Evolutionary conservation across 2,329 filamentous ascomycete species (phyloP), one percentile per base, ranked within the genome.

Genomic region (Hypoxylon sp.): DNA sequence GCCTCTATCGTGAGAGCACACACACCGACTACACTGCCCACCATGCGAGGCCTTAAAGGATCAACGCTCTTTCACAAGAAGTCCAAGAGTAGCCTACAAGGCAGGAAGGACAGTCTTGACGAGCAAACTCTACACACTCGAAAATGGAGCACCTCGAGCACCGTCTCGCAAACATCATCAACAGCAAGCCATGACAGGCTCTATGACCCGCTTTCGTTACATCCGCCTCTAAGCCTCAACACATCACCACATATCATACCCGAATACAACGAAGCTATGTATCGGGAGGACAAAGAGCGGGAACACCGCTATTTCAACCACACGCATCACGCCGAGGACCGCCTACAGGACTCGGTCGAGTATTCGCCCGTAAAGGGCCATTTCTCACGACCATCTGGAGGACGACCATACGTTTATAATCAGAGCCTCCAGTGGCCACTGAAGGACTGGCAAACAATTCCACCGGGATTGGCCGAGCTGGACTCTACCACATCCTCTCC

Each of bases 361-460:
- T 75, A 73, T 42, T 77, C 75, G 9, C 73, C 76, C 33, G n/a
- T 74, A 3, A 77, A 74, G 66, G 72, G 72, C 31, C 66, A 73
- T 31, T 75, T 76, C 54, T 66, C 71, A 46, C 66, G 73, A 24
- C 67, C 77, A 14, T 35, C 46, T 6, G 46, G 44, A 44, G 67
- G 71, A n/a, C 63, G 66, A 8, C 70, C 76, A 3, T 77, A 78
- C 44, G 63, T 74, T n/a, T 78, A 78, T 55, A 73, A 78, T 42
- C 73, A 76, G 66, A 59, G 67, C 11, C 59, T 69, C 1, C 76
- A 78, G 54, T 79, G 77, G 78, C 78, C 78, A 0, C 69, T 79
- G 10, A 77, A 78, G 59, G 77, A 79, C 67, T 78, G 78, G 76
- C 77, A 79, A 57, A 46, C 70, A 3, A 74, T 78, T 14, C 75